Conservation (phyloP, 2,329 filamentous ascomycete genomes). For the Colletotrichum spinosum region DNA sequence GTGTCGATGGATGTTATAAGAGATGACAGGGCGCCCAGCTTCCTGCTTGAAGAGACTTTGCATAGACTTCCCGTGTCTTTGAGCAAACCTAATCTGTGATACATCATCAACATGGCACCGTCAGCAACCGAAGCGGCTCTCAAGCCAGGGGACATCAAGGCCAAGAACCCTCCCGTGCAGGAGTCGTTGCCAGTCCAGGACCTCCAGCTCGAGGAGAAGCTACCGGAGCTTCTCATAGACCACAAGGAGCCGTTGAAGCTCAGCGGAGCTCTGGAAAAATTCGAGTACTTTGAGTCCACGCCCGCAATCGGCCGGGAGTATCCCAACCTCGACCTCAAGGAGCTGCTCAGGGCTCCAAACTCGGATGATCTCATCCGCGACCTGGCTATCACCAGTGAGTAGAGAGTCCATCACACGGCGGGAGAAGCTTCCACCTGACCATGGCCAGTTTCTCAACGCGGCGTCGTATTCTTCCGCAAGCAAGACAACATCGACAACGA, state of each 20-base stretch:
- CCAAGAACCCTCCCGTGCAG: conserved; percentile 16
- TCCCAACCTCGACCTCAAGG: conserved; percentile 67
- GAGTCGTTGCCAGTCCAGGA: conserved; percentile 8
- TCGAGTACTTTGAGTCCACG: conserved; percentile 69
- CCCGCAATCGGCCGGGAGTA: conserved; percentile 73
- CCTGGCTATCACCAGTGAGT: conserved; percentile 73
- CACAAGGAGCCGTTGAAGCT: conserved; percentile 56
- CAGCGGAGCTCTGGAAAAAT: conserved; percentile 62
- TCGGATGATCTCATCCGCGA: conserved; percentile 73
- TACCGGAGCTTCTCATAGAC: conserved; percentile 30
- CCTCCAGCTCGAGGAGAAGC: conserved; percentile 11
- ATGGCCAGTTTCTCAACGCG: conserved; percentile 70
- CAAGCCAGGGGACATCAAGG: conserved; percentile 10
- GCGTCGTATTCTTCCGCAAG: conserved; percentile 77
- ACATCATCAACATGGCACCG: conserved; percentile 30
- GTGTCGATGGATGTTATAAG: conserved; percentile 22
- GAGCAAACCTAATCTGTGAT: not conserved
- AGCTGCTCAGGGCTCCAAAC: conserved; percentile 71
- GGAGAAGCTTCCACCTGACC: not conserved
- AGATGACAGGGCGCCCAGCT: not conserved
- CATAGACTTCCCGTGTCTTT: not conserved
- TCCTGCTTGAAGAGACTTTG: not conserved
- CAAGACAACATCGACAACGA: conserved; percentile 72
- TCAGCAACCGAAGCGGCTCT: conserved; percentile 30
- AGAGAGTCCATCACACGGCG: not conserved